Conservation (phyloP, 352 stramenopile species). For the Globisporangium cylindrosporum region DNA sequence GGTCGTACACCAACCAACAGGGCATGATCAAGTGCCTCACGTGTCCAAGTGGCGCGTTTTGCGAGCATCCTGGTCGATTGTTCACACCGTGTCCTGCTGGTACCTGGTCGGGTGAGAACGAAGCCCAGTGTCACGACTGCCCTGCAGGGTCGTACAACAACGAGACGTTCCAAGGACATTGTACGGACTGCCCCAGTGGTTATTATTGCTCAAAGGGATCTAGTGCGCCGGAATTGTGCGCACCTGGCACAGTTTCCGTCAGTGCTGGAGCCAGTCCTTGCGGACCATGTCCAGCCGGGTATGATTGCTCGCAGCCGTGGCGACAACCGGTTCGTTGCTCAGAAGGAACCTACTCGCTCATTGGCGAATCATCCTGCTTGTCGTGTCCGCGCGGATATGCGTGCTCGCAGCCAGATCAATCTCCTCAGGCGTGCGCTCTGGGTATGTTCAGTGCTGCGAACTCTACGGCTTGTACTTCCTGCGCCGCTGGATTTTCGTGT, state of each 20-base stretch:
- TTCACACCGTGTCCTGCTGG: slow-evolving; percentile 48
- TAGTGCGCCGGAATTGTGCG: slow-evolving; percentile 27
- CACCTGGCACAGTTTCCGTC: slow-evolving; percentile 32
- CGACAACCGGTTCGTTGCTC: slow-evolving; percentile 14
- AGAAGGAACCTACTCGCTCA: slow-evolving; percentile 14
- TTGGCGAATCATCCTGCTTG: slow-evolving; percentile 25
- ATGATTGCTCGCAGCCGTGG: slow-evolving; percentile 25
- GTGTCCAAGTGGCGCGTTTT: slow-evolving; percentile 42
- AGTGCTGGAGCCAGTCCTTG: slow-evolving; percentile 27
- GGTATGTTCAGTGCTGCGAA: slow-evolving; percentile 19
- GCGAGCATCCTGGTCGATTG: slow-evolving; percentile 12
- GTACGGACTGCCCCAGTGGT: slow-evolving; percentile 41
- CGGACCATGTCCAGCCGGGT: slow-evolving; percentile 47
- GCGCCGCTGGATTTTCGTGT: slow-evolving; percentile 51
- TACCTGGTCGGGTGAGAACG: slow-evolving; percentile 35
- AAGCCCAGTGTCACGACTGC: slow-evolving; percentile 48
- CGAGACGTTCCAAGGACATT: slow-evolving; percentile 26
- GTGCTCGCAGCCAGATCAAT: slow-evolving; percentile 20
- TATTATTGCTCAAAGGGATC: slow-evolving; percentile 42
- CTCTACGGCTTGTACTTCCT: slow-evolving; percentile 30
- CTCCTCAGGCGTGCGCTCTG: slow-evolving; percentile 12
- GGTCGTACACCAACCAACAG: slow-evolving; percentile 36
- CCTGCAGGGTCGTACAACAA: slow-evolving; percentile 37
- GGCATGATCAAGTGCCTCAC: slow-evolving; percentile 33
- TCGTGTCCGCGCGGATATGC: slow-evolving; percentile 31